phyloP scores from a whole-genome alignment of 805 yeast genomes.

The Saturnispora serradocipensis region DNA sequence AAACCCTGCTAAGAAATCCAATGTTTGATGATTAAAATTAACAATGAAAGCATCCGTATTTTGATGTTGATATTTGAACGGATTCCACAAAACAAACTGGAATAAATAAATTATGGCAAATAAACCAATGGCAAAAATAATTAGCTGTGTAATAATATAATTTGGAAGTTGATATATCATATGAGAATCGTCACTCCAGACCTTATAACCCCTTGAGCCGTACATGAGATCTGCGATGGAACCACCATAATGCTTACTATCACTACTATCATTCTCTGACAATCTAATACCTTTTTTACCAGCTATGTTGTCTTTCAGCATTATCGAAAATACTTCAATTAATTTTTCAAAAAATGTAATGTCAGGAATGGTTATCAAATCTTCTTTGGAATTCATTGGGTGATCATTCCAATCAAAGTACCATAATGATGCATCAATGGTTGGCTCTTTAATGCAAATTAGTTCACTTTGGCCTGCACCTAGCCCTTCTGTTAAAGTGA shows the following conservation, averaged over 20 bases:
- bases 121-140: conserved; percentile 28
- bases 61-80: conserved; percentile 6
- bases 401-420: conserved; percentile 58
- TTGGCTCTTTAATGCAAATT: conserved; percentile 70
- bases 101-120: conserved; percentile 11
- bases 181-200: conserved; percentile 33
- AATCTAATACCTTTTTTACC: conserved; percentile 1
- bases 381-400: conserved; percentile 34
- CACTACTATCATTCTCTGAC: background rate
- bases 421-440: conserved; percentile 61
- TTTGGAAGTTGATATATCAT: conserved; percentile 60
- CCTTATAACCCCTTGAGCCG: conserved; percentile 47
- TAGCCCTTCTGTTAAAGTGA: conserved; percentile 46
- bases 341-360: conserved; percentile 43
- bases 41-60: conserved; percentile 1
- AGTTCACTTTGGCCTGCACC: conserved; percentile 90
- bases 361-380: conserved; percentile 24
- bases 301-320: conserved; percentile 36
- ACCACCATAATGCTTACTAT: background rate
- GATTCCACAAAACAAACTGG: conserved; percentile 16
- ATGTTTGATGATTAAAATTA: conserved; percentile 19
- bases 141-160: conserved; percentile 44
- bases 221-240: conserved; percentile 56
- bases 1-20: conserved; percentile 47
- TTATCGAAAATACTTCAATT: conserved; percentile 43